These are phyloP conservation scores for Nosema muscidifuracis DNA, from an alignment of 371 early-diverging fungal genomes.

Conservation along the genomic window DNA sequence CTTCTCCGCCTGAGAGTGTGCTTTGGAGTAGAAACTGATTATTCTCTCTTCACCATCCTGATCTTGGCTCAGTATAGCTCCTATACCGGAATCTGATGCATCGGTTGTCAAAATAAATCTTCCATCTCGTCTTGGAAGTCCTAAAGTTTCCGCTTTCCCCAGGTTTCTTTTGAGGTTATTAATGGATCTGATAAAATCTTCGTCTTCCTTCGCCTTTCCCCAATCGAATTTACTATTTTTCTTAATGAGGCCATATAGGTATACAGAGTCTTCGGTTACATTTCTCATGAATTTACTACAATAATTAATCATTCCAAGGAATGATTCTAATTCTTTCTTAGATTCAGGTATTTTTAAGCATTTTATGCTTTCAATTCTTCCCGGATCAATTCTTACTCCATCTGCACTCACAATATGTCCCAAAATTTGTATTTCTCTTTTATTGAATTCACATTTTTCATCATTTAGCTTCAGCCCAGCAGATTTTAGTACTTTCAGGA, in stretches of 20 bases:
- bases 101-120: slow-evolving; percentile 44
- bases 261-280: not conserved
- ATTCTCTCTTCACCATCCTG: slow-evolving; percentile 5
- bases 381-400: not conserved
- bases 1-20: slow-evolving; percentile 1
- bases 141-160: not conserved
- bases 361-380: slow-evolving; percentile 14
- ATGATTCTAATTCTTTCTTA: slow-evolving; percentile 24
- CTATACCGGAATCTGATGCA: slow-evolving; percentile 19
- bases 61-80: slow-evolving; percentile 29
- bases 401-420: not conserved
- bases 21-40: not conserved
- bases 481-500: no score
- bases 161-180: slow-evolving; percentile 1
- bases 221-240: not conserved
- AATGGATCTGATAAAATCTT: not conserved
- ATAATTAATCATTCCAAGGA: slow-evolving; percentile 34
- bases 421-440: slow-evolving; percentile 36
- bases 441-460: slow-evolving; percentile 10
- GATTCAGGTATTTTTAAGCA: not conserved
- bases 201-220: not conserved
- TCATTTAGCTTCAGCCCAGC: not conserved
- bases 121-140: slow-evolving; percentile 11
- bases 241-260: not conserved
- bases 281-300: slow-evolving; percentile 28